Conservation (phyloP, 805 yeast species). For the Ogataea nonfermentans region DNA sequence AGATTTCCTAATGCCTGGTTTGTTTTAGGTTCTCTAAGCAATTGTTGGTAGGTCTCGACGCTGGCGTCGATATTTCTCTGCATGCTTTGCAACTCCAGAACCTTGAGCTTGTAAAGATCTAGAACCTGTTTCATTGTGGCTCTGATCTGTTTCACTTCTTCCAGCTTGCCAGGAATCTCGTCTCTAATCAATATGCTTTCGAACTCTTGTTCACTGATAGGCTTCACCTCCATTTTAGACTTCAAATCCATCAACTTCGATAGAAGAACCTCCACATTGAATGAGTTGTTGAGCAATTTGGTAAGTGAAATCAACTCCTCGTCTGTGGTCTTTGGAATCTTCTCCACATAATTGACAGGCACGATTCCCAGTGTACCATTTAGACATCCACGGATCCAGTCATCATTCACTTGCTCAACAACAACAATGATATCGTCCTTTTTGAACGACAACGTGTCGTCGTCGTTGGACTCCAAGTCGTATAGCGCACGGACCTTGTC, state of each 20-base stretch:
- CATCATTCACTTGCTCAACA: slow-evolving; percentile 81
- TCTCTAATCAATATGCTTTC: slow-evolving; percentile 49
- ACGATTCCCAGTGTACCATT: slow-evolving; percentile 82
- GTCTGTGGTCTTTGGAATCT: slow-evolving; percentile 63
- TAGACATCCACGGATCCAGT: slow-evolving; percentile 94
- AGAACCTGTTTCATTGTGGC: slow-evolving; percentile 71
- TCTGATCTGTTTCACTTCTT: slow-evolving; percentile 67
- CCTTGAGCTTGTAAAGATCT: slow-evolving; percentile 72
- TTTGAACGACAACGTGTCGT: slow-evolving; percentile 82
- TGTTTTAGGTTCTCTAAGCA: slow-evolving; percentile 33
- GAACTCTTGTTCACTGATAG: slow-evolving; percentile 34
- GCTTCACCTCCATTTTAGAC: slow-evolving; percentile 35
- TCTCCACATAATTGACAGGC: slow-evolving; percentile 88
- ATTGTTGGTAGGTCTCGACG: slow-evolving; percentile 62
- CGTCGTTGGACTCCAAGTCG: slow-evolving; percentile 73
- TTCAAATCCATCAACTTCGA: slow-evolving; percentile 45
- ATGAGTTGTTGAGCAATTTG: slow-evolving; percentile 49
- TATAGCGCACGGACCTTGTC: slow-evolving; percentile 74
- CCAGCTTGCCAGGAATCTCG: slow-evolving; percentile 67
- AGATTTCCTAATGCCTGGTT: slow-evolving; percentile 12
- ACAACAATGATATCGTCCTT: slow-evolving; percentile 88
- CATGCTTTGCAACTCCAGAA: slow-evolving; percentile 72
- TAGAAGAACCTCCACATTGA: slow-evolving; percentile 67
- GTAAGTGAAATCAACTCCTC: slow-evolving; percentile 54
- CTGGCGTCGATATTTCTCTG: slow-evolving; percentile 71